Percentiles rank a stretch among this genome's conserved stretches.
phyloP scores from a whole-genome alignment of 2,329 filamentous ascomycete species.

The Epichloe festucae region DNA sequence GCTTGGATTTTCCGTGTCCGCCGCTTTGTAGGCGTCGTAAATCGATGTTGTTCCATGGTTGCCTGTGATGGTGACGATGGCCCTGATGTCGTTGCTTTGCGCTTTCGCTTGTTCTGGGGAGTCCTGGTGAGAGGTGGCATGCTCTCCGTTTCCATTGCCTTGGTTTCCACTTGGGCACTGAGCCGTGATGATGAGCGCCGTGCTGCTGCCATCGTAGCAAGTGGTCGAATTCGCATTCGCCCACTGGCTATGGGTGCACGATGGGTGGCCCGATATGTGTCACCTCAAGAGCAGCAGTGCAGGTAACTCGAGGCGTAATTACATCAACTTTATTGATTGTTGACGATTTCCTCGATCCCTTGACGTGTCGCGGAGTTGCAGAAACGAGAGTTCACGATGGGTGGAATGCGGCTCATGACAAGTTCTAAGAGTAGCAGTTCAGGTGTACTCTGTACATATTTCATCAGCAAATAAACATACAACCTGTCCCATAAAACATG shows the following conservation, averaged over 20 bases:
- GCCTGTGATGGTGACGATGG: conserved; percentile 6
- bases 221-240: conserved; percentile 1
- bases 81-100: conserved; percentile 16
- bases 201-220: conserved; percentile 17
- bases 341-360: no score
- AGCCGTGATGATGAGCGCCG: conserved; percentile 31
- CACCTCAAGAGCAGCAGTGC: not conserved
- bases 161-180: conserved; percentile 15
- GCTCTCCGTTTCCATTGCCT: conserved; percentile 5
- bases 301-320: no score
- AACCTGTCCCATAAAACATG: no score
- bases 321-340: not conserved
- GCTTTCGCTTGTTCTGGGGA: conserved; percentile 19
- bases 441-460: no score
- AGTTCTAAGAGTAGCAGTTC: no score
- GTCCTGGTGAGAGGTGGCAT: conserved; percentile 10
- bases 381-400: no score
- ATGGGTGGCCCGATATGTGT: not conserved
- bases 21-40: conserved; percentile 21
- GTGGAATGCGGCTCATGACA: no score
- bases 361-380: no score
- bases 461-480: no score
- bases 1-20: conserved; percentile 11
- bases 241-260: not conserved
- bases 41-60: conserved; percentile 10